Evolutionary conservation across 2,329 filamentous ascomycete genomes (phyloP).

Genomic region (Alternaria sp.): DNA sequence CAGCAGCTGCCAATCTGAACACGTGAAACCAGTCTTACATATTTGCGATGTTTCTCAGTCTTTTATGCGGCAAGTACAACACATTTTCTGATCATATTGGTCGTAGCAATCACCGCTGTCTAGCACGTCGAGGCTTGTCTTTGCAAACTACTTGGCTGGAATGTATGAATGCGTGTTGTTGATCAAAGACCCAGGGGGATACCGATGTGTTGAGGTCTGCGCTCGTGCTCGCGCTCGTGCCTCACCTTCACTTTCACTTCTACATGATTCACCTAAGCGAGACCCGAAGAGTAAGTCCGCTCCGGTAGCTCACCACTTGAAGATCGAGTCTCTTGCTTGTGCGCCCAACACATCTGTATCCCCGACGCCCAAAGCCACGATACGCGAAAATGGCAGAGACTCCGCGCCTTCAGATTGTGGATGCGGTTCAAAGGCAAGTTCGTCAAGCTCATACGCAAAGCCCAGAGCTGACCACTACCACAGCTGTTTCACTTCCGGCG

Average conservation of each 20-base stretch:
- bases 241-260: not conserved
- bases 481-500: not conserved
- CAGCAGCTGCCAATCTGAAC: slow-evolving; percentile 15
- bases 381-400: not conserved
- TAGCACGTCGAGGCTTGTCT: not conserved
- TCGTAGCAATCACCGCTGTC: not conserved
- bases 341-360: too few species aligned
- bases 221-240: not conserved
- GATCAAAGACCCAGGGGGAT: not conserved
- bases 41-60: not conserved
- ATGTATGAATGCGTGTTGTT: not conserved
- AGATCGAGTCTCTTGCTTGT: not conserved
- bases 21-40: slow-evolving; percentile 9
- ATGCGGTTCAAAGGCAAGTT: not conserved
- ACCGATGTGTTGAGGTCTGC: not conserved
- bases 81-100: not conserved
- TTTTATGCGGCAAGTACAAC: not conserved
- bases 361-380: not conserved
- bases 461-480: rapidly evolving
- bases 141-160: not conserved
- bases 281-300: not conserved
- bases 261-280: not conserved
- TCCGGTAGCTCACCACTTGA: not conserved
- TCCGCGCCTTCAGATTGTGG: not conserved
- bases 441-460: rapidly evolving